Evolutionary conservation across 345 rosid genomes (phyloP).

Genomic region (Sisymbrium irio): DNA sequence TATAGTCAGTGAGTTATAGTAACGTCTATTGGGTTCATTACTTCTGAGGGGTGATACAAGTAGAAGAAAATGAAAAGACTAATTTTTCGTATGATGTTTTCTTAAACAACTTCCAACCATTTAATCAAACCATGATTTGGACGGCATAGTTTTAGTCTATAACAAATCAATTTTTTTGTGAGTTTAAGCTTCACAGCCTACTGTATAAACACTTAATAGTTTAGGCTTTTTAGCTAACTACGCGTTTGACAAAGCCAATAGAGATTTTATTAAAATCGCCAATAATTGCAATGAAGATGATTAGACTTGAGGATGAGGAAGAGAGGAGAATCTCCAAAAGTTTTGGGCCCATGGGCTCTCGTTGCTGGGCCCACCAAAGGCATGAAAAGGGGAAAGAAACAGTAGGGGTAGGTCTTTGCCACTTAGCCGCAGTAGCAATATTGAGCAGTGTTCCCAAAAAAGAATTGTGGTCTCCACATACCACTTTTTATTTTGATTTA

Average conservation of each 20-base stretch:
- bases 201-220: background rate
- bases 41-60: background rate
- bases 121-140: background rate
- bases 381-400: constrained; percentile 19
- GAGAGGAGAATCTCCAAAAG: constrained; percentile 29
- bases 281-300: constrained; percentile 29
- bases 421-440: constrained; percentile 38
- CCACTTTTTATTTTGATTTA: constrained; percentile 7
- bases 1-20: background rate
- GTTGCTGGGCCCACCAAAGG: constrained; percentile 23
- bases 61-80: background rate
- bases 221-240: background rate
- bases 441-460: constrained; percentile 40
- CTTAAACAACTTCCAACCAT: background rate
- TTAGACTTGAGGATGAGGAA: constrained; percentile 23
- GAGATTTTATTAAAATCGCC: background rate
- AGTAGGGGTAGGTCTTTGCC: constrained; percentile 33
- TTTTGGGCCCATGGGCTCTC: constrained; percentile 36
- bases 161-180: background rate
- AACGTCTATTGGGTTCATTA: background rate
- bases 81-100: background rate
- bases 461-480: constrained; percentile 34
- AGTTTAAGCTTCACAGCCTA: background rate
- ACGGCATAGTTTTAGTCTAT: background rate
- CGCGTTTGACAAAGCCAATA: background rate